Conservation (phyloP, 306 rosid species). For the Acacia crassicarpa region DNA sequence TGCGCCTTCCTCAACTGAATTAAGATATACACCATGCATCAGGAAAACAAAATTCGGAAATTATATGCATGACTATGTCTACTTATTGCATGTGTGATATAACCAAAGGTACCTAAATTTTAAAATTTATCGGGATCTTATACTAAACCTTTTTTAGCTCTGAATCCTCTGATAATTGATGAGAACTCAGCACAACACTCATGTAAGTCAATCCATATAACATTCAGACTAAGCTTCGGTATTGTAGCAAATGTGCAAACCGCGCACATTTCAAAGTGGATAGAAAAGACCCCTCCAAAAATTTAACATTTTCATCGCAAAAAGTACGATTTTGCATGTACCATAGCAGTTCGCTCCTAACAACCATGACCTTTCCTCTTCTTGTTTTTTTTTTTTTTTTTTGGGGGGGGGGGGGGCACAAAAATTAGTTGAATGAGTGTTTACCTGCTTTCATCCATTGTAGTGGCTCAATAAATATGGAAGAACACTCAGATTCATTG, state of each 20-base stretch:
- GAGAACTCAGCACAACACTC: background rate
- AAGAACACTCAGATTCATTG: slow-evolving; percentile 80
- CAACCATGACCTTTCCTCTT: background rate
- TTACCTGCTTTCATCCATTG: slow-evolving; percentile 97
- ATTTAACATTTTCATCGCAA: background rate
- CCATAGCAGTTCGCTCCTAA: background rate
- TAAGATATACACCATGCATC: slow-evolving; percentile 19
- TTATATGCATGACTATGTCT: slow-evolving; percentile 16
- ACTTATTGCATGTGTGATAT: background rate
- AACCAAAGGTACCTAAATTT: slow-evolving; percentile 5
- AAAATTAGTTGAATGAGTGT: slow-evolving; percentile 9
- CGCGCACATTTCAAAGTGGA: background rate
- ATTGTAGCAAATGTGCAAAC: background rate
- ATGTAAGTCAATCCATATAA: background rate
- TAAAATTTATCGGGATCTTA: background rate
- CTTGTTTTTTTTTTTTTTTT: too few species aligned
- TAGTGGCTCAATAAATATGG: slow-evolving; percentile 89
- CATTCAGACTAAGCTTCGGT: too few species aligned
- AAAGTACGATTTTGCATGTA: background rate
- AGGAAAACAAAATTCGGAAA: slow-evolving; percentile 24
- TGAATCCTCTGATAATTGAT: background rate
- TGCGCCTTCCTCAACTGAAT: slow-evolving; percentile 91
- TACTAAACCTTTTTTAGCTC: background rate
- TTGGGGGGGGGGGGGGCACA: background rate
- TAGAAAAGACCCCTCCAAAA: background rate